Evolutionary conservation across 2,329 filamentous ascomycete genomes (phyloP).

Genomic region (Orbilia ellipsospora): DNA sequence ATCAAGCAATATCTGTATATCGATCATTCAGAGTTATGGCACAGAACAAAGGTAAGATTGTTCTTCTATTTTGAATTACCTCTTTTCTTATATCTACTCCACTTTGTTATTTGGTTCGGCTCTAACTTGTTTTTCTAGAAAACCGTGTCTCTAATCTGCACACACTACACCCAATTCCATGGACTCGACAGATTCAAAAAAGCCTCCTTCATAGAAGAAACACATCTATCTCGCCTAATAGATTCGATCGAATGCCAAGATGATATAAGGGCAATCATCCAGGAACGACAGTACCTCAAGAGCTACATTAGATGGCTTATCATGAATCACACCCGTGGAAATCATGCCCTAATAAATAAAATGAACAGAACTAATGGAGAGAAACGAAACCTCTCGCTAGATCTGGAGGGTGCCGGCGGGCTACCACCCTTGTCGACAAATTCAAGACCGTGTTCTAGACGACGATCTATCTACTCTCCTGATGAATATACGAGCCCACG

Average conservation of each 20-base stretch:
- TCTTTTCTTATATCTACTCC: not conserved
- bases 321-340: conserved; percentile 53
- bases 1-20: conserved; percentile 47
- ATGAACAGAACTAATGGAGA: conserved; percentile 37
- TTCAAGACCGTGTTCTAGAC: conserved; percentile 40
- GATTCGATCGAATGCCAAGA: conserved; percentile 43
- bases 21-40: conserved; percentile 46
- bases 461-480: conserved; percentile 47
- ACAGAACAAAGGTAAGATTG: conserved; percentile 46
- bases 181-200: conserved; percentile 53
- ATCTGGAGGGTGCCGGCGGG: conserved; percentile 17
- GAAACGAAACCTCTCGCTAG: conserved; percentile 26
- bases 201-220: conserved; percentile 48
- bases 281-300: conserved; percentile 43
- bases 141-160: conserved; percentile 52
- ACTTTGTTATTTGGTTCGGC: not conserved
- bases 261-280: conserved; percentile 44
- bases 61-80: not conserved
- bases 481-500: conserved; percentile 34
- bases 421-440: conserved; percentile 3
- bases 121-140: conserved; percentile 30
- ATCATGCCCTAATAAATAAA: conserved; percentile 50
- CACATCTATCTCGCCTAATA: conserved; percentile 44
- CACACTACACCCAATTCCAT: conserved; percentile 42
- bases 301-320: conserved; percentile 54